Evolutionary conservation across 768 basidiomycete species (phyloP).

Genomic region (Scleroderma bovista): DNA sequence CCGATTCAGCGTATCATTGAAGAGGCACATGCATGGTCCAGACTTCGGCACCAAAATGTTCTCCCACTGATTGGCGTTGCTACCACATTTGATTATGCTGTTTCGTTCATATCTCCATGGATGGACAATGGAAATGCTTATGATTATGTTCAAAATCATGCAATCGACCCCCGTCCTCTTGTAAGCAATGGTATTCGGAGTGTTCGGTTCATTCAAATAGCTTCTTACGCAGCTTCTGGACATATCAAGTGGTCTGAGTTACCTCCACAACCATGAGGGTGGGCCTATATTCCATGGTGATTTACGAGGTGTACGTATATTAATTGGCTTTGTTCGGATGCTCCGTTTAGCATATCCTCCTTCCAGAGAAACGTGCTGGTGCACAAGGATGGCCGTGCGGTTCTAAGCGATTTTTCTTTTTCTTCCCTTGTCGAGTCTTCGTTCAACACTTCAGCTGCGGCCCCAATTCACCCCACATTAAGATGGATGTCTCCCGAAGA

Average conservation of each 20-base stretch:
- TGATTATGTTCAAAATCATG: background rate
- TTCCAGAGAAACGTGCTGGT: background rate
- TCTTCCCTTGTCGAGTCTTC: background rate
- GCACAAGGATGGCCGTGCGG: background rate
- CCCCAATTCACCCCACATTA: background rate
- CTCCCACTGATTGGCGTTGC: background rate
- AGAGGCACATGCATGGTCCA: background rate
- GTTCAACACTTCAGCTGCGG: background rate
- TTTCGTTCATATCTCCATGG: background rate
- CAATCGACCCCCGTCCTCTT: background rate
- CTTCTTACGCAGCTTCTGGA: conserved; percentile 6
- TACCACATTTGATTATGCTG: background rate
- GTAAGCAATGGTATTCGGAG: background rate
- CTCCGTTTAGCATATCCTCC: background rate
- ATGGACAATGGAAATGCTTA: background rate
- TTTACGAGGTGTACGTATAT: conserved; percentile 5
- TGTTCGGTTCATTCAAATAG: background rate
- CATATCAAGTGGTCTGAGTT: conserved; percentile 22
- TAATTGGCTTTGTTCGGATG: background rate
- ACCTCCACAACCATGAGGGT: conserved; percentile 18
- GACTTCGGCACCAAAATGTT: background rate
- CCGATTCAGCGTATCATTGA: background rate
- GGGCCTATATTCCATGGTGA: conserved; percentile 31
- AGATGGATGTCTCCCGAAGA: background rate
- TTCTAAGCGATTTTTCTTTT: background rate